A percentile compares a stretch with the other conserved stretches of the same genome.
Conservation (phyloP, 192 early-diverging fungal species). For the Backusella australiensis region DNA sequence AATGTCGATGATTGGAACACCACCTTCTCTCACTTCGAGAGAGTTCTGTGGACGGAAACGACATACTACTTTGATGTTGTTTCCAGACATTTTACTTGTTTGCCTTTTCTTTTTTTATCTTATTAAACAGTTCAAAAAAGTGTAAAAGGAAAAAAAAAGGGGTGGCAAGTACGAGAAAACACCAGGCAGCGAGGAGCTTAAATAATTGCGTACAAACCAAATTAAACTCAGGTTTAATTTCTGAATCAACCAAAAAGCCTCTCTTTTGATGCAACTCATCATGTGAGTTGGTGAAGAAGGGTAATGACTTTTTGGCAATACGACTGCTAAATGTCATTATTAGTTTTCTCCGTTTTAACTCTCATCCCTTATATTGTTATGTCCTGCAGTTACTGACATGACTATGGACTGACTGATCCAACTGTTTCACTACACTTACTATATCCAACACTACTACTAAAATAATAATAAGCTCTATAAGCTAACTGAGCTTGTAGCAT, state of each 20-base stretch:
- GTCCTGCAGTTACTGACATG: neutral
- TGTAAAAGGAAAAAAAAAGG: slow-evolving; percentile 14
- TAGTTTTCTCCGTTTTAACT: neutral
- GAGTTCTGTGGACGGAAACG: slow-evolving; percentile 96
- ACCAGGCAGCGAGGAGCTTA: neutral
- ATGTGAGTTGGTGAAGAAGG: neutral
- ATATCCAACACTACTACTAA: neutral
- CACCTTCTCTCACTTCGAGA: slow-evolving; percentile 88
- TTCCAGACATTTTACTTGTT: slow-evolving; percentile 54
- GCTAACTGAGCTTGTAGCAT: too few relatives aligned
- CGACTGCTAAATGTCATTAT: neutral
- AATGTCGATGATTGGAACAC: slow-evolving; percentile 80
- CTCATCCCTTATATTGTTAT: neutral
- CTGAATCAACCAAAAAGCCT: neutral
- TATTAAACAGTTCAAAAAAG: slow-evolving; percentile 8
- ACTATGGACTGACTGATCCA: neutral
- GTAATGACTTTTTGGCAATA: neutral
- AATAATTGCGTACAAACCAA: neutral
- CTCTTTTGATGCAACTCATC: neutral
- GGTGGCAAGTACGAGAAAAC: slow-evolving; percentile 16
- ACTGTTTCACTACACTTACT: neutral
- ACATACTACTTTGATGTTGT: slow-evolving; percentile 96
- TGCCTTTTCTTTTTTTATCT: neutral
- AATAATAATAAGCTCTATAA: too few relatives aligned
- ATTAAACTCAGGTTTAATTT: neutral